Evolutionary conservation across 1,284 basidiomycete genomes (phyloP).

Genomic region (Fomes fomentarius): DNA sequence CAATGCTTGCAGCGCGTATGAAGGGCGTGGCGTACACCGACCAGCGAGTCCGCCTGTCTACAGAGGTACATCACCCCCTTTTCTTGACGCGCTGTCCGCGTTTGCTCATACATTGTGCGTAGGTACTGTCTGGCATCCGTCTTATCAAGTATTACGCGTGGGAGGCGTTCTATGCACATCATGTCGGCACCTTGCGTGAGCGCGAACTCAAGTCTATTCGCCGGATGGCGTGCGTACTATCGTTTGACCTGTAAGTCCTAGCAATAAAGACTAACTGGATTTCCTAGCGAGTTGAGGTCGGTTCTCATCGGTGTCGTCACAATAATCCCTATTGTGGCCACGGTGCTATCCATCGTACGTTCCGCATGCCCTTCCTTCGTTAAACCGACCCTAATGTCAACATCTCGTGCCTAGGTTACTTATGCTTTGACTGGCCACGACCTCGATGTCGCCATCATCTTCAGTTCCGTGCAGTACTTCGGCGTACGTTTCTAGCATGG

Average conservation of each 20-base stretch:
- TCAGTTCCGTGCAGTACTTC: conserved; percentile 76
- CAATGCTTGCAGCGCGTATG: conserved; percentile 65
- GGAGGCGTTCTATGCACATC: conserved; percentile 64
- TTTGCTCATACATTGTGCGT: background rate
- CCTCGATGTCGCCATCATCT: conserved; percentile 72
- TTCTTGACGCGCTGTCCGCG: too few relatives aligned
- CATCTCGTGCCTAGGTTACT: too few relatives aligned
- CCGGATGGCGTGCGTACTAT: conserved; percentile 47
- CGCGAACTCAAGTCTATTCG: conserved; percentile 56
- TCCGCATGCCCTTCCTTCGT: background rate
- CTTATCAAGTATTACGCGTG: conserved; percentile 65
- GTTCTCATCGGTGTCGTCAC: conserved; percentile 58
- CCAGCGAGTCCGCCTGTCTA: conserved; percentile 64
- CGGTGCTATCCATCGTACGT: conserved; percentile 73
- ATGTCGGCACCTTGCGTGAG: conserved; percentile 52
- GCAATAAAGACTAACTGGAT: too few relatives aligned
- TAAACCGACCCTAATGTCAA: too few relatives aligned
- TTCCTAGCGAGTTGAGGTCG: conserved; percentile 48
- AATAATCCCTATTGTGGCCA: conserved; percentile 63
- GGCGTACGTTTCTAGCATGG: conserved; percentile 50
- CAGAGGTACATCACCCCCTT: conserved; percentile 47
- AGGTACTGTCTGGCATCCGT: conserved; percentile 66
- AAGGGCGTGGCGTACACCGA: conserved; percentile 78
- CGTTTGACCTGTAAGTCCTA: too few relatives aligned
- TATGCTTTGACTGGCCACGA: conserved; percentile 68